Evolutionary conservation across 352 stramenopile genomes (phyloP).

Genomic region (Pythium brachiatum): DNA sequence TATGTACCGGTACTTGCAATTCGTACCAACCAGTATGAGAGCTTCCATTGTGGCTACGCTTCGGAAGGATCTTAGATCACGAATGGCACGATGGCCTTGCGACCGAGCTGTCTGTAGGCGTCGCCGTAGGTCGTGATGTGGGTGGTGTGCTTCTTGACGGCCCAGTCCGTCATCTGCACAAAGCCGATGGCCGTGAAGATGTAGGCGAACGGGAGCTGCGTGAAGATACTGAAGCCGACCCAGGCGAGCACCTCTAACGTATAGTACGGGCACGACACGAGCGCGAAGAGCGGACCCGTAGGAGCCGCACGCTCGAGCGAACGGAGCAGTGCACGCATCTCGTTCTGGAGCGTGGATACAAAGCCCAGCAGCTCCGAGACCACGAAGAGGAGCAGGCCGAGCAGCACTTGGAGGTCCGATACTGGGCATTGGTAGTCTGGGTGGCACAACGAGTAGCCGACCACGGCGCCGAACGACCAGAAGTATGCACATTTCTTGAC

Average conservation of each 20-base stretch:
- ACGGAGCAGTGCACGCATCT: slow-evolving; percentile 71
- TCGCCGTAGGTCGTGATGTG: slow-evolving; percentile 87
- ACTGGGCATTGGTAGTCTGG: slow-evolving; percentile 55
- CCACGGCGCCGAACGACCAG: slow-evolving; percentile 77
- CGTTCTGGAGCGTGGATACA: slow-evolving; percentile 77
- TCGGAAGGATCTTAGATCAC: too few relatives aligned
- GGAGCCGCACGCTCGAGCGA: slow-evolving; percentile 69
- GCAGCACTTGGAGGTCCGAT: slow-evolving; percentile 49
- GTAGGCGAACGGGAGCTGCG: slow-evolving; percentile 77
- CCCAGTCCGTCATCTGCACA: slow-evolving; percentile 89
- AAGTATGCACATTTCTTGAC: slow-evolving; percentile 92
- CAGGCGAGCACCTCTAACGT: slow-evolving; percentile 88
- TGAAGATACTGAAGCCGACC: slow-evolving; percentile 86
- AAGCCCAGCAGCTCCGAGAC: slow-evolving; percentile 84
- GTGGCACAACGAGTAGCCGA: slow-evolving; percentile 84
- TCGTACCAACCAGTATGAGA: too few relatives aligned
- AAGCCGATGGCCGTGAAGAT: slow-evolving; percentile 86
- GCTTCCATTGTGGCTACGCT: too few relatives aligned
- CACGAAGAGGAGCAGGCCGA: slow-evolving; percentile 59
- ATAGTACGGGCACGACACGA: slow-evolving; percentile 91
- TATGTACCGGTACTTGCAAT: background rate
- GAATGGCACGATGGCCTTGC: slow-evolving; percentile 85
- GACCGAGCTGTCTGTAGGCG: slow-evolving; percentile 85
- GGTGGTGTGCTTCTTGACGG: slow-evolving; percentile 83
- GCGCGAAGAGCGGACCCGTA: slow-evolving; percentile 70